Conservation (phyloP, 1,139 yeast species). For the Scheffersomyces illinoinensis region DNA sequence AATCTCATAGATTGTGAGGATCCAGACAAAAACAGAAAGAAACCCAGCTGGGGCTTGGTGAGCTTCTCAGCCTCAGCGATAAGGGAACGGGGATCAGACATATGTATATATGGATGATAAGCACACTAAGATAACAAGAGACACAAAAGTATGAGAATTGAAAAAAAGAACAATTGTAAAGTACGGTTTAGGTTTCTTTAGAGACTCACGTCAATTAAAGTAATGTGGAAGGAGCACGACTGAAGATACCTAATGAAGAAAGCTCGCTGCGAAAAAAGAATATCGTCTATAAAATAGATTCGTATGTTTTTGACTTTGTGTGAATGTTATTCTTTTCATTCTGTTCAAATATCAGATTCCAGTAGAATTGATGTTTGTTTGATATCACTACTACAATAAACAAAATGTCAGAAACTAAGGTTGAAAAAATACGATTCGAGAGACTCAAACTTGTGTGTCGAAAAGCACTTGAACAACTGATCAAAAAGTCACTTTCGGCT, state of each 20-base stretch:
- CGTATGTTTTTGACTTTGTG: background rate
- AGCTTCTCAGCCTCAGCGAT: constrained; percentile 49
- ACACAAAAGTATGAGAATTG: background rate
- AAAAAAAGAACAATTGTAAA: too few species aligned
- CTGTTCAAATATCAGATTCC: too few species aligned
- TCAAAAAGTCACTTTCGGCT: constrained; percentile 54
- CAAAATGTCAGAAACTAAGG: constrained; percentile 4
- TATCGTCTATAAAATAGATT: too few species aligned
- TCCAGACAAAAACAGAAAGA: constrained; percentile 69
- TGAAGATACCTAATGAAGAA: background rate
- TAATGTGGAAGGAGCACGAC: background rate
- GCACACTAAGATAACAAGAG: background rate
- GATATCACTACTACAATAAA: background rate
- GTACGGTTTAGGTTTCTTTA: background rate
- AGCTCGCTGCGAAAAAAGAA: background rate
- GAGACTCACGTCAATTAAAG: background rate
- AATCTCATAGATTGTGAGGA: constrained; percentile 63
- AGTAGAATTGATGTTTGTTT: constrained; percentile 3
- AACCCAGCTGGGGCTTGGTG: constrained; percentile 69
- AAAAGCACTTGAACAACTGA: constrained; percentile 71
- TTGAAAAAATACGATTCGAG: constrained; percentile 49
- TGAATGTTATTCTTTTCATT: background rate
- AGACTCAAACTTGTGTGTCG: constrained; percentile 56
- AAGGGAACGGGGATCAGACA: constrained; percentile 43
- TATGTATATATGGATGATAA: background rate